Evolutionary conservation across 106 monocot species (phyloP).

Genomic region (Dendrobium officinale): DNA sequence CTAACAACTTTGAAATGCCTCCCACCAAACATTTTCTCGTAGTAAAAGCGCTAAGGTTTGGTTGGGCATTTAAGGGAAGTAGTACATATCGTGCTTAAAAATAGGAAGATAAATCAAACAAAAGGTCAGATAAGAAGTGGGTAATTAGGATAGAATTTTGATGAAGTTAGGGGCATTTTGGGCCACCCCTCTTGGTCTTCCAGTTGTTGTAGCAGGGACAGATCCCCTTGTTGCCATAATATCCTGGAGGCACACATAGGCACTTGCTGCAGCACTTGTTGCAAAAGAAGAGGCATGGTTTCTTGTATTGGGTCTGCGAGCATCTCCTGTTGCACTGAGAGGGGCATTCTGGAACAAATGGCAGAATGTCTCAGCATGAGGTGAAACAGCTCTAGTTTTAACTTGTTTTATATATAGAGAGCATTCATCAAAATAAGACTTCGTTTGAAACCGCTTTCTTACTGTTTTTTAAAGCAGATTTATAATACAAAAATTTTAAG

Average conservation of each 20-base stretch:
- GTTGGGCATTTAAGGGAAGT: conserved; percentile 1
- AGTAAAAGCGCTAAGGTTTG: conserved; percentile 1
- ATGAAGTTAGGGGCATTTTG: conserved; percentile 35
- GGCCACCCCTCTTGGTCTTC: conserved; percentile 46
- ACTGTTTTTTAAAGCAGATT: too few relatives aligned
- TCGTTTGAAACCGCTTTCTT: too few relatives aligned
- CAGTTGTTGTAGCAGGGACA: conserved; percentile 64
- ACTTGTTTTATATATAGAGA: too few relatives aligned
- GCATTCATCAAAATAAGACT: too few relatives aligned
- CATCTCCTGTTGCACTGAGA: conserved; percentile 53
- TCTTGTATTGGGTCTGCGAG: conserved; percentile 46
- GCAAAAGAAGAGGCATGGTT: conserved; percentile 55
- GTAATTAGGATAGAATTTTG: neutral
- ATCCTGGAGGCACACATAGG: conserved; percentile 40
- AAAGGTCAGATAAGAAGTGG: neutral
- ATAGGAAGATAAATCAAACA: neutral
- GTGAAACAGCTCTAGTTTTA: too few relatives aligned
- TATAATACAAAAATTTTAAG: too few relatives aligned
- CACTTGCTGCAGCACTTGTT: conserved; percentile 37
- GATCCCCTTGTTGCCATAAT: conserved; percentile 30
- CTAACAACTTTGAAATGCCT: neutral
- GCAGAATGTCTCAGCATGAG: neutral
- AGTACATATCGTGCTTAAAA: neutral
- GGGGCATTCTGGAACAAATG: conserved; percentile 41
- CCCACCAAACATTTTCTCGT: neutral